Base-by-base conservation (phyloP, 2,329 filamentous ascomycete species). In the Penicillium sp. region DNA sequence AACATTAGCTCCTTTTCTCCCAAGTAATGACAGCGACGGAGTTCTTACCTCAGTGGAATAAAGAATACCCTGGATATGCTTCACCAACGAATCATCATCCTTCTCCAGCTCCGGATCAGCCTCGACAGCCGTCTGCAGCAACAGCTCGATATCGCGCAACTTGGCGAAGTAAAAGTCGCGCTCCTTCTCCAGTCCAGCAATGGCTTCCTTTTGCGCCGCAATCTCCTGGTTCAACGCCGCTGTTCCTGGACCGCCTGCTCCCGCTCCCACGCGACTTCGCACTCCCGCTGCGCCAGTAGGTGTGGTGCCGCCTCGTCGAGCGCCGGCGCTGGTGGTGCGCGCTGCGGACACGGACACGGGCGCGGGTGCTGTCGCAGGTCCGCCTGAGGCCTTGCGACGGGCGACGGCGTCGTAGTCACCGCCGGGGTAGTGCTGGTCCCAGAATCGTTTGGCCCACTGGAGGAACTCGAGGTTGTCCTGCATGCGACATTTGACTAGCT, bases 151-250 rank as follows among this genome's bases (percentile, higher is more conserved):
- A 71, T 99, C 94, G 59, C 94, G 84, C 62, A 99, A 82, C 81
- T 99, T 99, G 82, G 90, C 95, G 77, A 99, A 99, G 81, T 99
- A 99, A 73, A 99, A 99, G 74, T 99, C 94, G 50, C 94, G 84
- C 79, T 99, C 94, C 66, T 94, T 88, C 81, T 99, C 94, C 43
- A 99, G 81, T 1, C 94, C 94, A 12, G 85, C 82, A n/a, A 99
- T 93, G 0, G 91, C 96, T 79, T 97, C 93, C 81, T 96, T 96
- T 65, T 97, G 82, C 26, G 89, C 89, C 43, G 83, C 82, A 71
- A 96, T 94, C 81, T 97, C 94, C 69, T 89, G 83, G 71, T 90
- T 84, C 65, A 99, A 78, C 3, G 87, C 91, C 11, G 89, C 84
- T 26, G 81, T 84, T 38, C 82, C 87, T 7, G 85, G 83, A 46